Evolutionary conservation across 2,329 filamentous ascomycete genomes (phyloP), one percentile per base, ranked within the genome.

Genomic region (Mycocentrospora acerina): DNA sequence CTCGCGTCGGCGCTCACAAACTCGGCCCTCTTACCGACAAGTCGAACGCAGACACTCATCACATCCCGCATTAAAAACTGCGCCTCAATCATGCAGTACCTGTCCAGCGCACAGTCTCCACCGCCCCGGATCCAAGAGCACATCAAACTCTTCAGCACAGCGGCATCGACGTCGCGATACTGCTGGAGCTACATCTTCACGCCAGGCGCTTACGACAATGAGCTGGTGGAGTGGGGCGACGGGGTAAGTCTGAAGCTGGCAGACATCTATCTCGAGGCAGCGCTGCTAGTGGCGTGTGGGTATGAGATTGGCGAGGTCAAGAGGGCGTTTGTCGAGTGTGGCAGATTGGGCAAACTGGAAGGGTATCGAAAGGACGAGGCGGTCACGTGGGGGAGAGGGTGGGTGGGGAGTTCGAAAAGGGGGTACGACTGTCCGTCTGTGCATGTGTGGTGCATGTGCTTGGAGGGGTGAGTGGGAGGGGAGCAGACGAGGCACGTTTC

Each of bases 1-100:
- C 24, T 41, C 12, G 38, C 38, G 15, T 41, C 32, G 13, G 38
- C 38, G 8, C 29, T 41, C 4, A 35, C 16, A 24, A 41, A 41
- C n/a, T 41, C 38, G 4, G 13, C 24, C 2, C 18, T 32, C 11
- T 5, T 26, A 18, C 14, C 9, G 13, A 33, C 18, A 7, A 26
- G 14, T n/a, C 7, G 4, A 24, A 24, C 31, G 12, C 31, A 33
- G 7, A 18, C 22, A 2, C 19, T 33, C 7, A 26, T 33, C 3
- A 13, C 19, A 15, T 13, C 22, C n/a, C 31, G 31, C 10, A 25
- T 33, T 19, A 24, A 17, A n/a, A 33, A 33, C 15, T 33, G 31
- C 19, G 31, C 14, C 7, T n/a, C n/a, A 6, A 17, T 33, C 16
- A 19, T 19, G 3, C 9, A 11, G 5, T 22, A 9, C 19, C 19